Evolutionary conservation across 2,329 filamentous ascomycete genomes (phyloP), one percentile per base, ranked within the genome.

Genomic region (Cadophora gregata): DNA sequence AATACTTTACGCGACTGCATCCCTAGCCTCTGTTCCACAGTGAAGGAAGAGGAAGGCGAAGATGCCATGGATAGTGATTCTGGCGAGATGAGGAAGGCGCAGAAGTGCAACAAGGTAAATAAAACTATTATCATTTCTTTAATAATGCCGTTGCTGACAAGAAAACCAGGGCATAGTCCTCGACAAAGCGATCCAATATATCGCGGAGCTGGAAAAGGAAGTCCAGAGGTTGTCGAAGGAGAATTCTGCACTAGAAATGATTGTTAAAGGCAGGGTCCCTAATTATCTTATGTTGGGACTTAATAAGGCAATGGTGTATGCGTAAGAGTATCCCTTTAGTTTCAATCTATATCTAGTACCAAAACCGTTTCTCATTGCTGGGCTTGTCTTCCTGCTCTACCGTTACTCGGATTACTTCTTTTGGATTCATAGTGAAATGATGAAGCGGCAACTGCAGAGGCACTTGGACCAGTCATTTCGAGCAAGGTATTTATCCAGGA

Each of bases 31-130:
- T 59, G 63, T 59, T 60, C 63, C 31, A 33, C 56, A 56, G 31
- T 29, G 63, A 61, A 55, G 31, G 56, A 48, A 29, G 48, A 65
- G 21, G 63, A 55, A 47, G 50, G 56, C 36, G 31, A 59, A 45
- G 61, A 63, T 55, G 50, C 27, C 25, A 42, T 56, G 48, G 61
- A 63, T 63, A 63, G 50, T 63, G 61, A 63, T 33, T 42, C 33
- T 63, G 47, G 47, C 38, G 61, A 47, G 38, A 63, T 12, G 27
- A 47, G 48, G 29, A 63, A 56, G 51, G 25, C n/a, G n/a, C 61
- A 55, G 50, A 63, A 63, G 61, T 55, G 31, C 16, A 63, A 63
- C 29, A 63, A 63, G 61, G 61, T 63, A 63, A 63, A 56, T 56
- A 31, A 56, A 56, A 19, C 51, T 27, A 56, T 56, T 36, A 33